Conservation (phyloP, 2,329 filamentous ascomycete genomes). For the Xylaria sp. region DNA sequence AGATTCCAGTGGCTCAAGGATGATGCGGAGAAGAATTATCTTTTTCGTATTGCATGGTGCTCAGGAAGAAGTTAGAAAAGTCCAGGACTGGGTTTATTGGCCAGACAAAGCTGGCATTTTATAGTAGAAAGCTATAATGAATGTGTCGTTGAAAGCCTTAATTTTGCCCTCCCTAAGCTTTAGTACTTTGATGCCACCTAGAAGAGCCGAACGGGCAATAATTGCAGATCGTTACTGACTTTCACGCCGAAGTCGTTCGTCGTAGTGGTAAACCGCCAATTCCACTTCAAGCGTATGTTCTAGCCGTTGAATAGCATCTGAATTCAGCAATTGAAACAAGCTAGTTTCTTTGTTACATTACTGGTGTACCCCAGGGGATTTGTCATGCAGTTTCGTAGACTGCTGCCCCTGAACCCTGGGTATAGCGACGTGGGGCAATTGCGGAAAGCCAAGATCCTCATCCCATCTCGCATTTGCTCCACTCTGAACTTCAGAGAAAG, state of each 20-base stretch:
- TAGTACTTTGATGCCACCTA: too few species aligned
- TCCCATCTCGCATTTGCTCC: conserved; percentile 23
- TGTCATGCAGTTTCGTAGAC: background rate
- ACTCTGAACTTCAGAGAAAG: background rate
- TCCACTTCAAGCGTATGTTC: background rate
- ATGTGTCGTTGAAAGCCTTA: too few species aligned
- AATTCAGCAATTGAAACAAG: background rate
- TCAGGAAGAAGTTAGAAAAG: background rate
- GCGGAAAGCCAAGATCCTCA: conserved; percentile 19
- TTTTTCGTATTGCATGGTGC: conserved; percentile 22
- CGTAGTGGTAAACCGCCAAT: too few species aligned
- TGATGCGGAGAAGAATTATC: conserved; percentile 23
- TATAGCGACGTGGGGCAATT: conserved; percentile 27
- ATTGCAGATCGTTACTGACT: too few species aligned
- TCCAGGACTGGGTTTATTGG: conserved; percentile 32
- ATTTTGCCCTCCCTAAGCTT: too few species aligned
- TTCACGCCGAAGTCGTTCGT: too few species aligned
- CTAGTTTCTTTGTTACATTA: background rate
- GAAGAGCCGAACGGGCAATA: too few species aligned
- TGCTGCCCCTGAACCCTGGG: background rate
- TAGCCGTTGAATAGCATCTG: background rate
- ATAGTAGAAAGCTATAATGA: background rate
- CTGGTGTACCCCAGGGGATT: background rate
- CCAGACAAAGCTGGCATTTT: background rate
- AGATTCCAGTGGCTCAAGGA: conserved; percentile 7